A percentile compares a stretch with the other conserved stretches of the same genome.
These are phyloP conservation scores for Hymenoscyphus infarciens DNA, from an alignment of 2,329 filamentous ascomycete genomes.

Conservation along the genomic window DNA sequence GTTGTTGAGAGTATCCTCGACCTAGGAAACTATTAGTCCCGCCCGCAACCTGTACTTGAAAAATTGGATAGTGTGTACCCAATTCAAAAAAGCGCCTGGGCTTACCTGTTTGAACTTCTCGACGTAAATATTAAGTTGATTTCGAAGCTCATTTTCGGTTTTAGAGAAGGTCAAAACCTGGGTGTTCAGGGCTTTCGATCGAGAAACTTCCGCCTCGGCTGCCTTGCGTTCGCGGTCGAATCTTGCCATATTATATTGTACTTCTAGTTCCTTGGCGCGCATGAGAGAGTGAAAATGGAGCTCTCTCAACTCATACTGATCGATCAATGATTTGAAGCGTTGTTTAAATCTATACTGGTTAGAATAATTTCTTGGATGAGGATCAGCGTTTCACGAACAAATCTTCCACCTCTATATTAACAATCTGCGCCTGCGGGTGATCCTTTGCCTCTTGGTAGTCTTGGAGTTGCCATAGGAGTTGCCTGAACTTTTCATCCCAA, in stretches of 20 bases:
- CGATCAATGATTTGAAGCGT: constrained; percentile 90
- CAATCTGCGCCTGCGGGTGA: constrained; percentile 72
- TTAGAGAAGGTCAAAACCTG: constrained; percentile 96
- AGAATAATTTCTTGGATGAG: constrained; percentile 17
- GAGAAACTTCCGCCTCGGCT: constrained; percentile 74
- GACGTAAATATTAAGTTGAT: constrained; percentile 96
- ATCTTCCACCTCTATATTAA: constrained; percentile 86
- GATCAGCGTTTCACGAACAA: constrained; percentile 53
- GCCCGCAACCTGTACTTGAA: neutral
- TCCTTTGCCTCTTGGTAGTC: constrained; percentile 85
- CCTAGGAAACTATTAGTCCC: constrained; percentile 58
- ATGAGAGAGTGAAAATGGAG: constrained; percentile 89
- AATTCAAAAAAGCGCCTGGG: constrained; percentile 19
- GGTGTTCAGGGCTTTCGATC: constrained; percentile 79
- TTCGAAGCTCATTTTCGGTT: constrained; percentile 88
- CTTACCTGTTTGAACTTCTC: constrained; percentile 99
- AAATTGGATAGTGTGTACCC: constrained; percentile 6
- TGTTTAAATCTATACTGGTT: constrained; percentile 67
- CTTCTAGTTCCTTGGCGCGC: constrained; percentile 91
- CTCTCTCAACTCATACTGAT: constrained; percentile 94
- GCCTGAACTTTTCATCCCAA: constrained; percentile 80
- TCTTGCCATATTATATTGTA: constrained; percentile 84
- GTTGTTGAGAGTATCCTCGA: constrained; percentile 97
- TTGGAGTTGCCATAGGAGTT: constrained; percentile 78
- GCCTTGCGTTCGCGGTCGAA: constrained; percentile 87